Evolutionary conservation across 192 early-diverging fungal species (phyloP), one percentile per base, ranked within the genome.

Genomic region (Linnemannia zychae): DNA sequence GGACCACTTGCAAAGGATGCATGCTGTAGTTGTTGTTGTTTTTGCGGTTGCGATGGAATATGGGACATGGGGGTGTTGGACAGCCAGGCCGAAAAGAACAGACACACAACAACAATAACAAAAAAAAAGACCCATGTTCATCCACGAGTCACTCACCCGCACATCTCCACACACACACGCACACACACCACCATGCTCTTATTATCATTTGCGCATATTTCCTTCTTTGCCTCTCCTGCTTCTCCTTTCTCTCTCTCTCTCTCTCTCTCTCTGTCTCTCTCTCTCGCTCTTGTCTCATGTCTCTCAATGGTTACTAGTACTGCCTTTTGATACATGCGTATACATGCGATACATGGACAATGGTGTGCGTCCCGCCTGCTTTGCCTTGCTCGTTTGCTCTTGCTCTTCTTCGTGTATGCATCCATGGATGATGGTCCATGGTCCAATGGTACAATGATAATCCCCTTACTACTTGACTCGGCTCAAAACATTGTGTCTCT

Each of bases 371-470:
- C 40, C 40, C 9, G 40, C 40, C 9, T 44, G 40, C 40, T 44
- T 44, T 44, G 40, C 40, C 40, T 44, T 44, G 40, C 40, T 44
- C 40, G 3, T 3, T 44, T 44, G 40, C 40, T 44, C 40, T 44
- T 44, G 40, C 40, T 44, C 40, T 6, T 9, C 4, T 44, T 44
- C n/a, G n/a, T 44, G 40, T 44, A 44, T 44, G 40, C 40, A 9
- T 44, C 40, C 40, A 44, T 44, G 40, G 40, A 44, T 44, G 40
- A 44, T 44, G 40, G 40, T 44, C 24, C 57, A 63, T 63, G 28
- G 57, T 31, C 57, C 28, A 63, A 63, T 63, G 57, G 57, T 63
- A 31, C 57, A 63, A 63, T 13, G 28, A 63, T 63, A 63, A 63
- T 63, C 57, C 57, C 28, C 57, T 63, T 63, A 63, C 57, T 63